Base-by-base conservation (phyloP, 1,284 basidiomycete genomes). In the Blastosporella zonata region DNA sequence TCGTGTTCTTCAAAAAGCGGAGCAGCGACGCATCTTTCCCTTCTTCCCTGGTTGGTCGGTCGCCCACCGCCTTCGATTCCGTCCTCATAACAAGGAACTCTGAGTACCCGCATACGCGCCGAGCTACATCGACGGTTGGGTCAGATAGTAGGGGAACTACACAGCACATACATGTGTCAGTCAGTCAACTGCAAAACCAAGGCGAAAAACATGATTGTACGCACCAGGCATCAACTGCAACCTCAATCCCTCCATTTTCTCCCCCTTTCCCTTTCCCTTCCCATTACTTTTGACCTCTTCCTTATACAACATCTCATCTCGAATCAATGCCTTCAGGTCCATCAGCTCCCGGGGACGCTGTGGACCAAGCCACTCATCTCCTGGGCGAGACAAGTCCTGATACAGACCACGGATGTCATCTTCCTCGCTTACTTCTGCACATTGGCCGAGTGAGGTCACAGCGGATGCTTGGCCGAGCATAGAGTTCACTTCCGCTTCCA, bases 281-380 rank as follows among this genome's bases (percentile, higher is more conserved):
- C 12, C 29, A 31, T 6, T 13, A 6, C 12, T 13, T 12, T 31
- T 31, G 18, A 9, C 5, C 5, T 17, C 17, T 18, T 72, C 70
- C 44, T 74, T 75, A 27, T 78, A 76, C 8, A 85, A 54, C 47
- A 64, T 71, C 52, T 84, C 84, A 28, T 73, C 68, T 54, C 81
- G 59, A 22, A 86, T 76, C 40, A 72, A 59, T 15, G 65, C 62
- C 48, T 58, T 57, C 4, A 68, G 63, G 36, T 73, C 63, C 8
- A 23, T 15, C 18, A 17, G 13, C 10, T 21, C 28, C 18, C 31
- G 31, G 33, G 54, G 29, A 42, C 45, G 41, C 20, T n/a, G 23
- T 3, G 34, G 36, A 10, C 49, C 49, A 7, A 50, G 43, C 23
- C 40, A 47, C 20, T 15, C 31, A 23, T 39, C 36, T 6, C 18